Evolutionary conservation across 768 basidiomycete species (phyloP).

Genomic region (Solioccasus polychromus): DNA sequence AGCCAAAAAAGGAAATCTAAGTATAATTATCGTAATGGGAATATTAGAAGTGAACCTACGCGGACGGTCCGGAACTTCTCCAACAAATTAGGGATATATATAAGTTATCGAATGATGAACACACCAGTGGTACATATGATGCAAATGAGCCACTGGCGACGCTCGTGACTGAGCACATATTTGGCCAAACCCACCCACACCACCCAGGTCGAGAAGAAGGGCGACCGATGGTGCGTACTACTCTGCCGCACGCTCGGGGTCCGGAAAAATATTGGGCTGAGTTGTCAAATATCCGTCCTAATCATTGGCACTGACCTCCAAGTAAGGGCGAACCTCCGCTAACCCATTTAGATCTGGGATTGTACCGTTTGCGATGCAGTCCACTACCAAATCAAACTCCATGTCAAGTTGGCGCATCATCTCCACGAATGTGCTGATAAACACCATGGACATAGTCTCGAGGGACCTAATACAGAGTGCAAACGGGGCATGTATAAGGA

Average conservation of each 20-base stretch:
- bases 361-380: conserved; percentile 6
- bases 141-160: too few species aligned
- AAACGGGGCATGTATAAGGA: not conserved
- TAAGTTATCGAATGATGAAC: too few species aligned
- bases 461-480: not conserved
- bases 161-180: not conserved
- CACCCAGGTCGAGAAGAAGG: too few species aligned
- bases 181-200: not conserved
- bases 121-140: not conserved
- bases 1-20: too few species aligned
- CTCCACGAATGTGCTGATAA: conserved; percentile 4
- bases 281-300: not conserved
- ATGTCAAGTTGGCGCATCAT: conserved; percentile 10
- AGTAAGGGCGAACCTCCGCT: not conserved
- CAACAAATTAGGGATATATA: too few species aligned
- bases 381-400: conserved; percentile 6
- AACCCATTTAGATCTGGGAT: conserved; percentile 7
- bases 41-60: too few species aligned
- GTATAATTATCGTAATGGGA: too few species aligned
- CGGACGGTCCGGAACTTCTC: too few species aligned
- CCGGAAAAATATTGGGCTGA: not conserved
- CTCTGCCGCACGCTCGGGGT: not conserved
- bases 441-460: not conserved
- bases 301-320: not conserved
- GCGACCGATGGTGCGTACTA: too few species aligned